Conservation (phyloP, 805 yeast species). For the Saccharomycopsis fibuligera region DNA sequence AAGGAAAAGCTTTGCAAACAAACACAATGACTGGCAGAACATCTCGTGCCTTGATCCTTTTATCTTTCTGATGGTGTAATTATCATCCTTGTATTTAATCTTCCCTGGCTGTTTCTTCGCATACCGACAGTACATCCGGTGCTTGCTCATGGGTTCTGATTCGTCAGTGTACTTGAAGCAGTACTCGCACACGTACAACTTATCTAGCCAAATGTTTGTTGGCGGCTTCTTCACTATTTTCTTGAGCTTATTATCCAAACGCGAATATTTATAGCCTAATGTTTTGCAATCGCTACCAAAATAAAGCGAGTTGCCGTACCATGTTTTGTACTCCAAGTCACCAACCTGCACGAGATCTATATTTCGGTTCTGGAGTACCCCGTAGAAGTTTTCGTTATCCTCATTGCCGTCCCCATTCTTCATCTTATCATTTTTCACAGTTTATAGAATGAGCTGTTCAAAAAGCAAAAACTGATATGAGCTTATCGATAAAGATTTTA, state of each 20-base stretch:
- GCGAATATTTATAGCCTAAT: slow-evolving; percentile 37
- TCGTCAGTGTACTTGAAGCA: slow-evolving; percentile 77
- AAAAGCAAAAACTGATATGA: too few relatives aligned
- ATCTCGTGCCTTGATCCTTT: slow-evolving; percentile 58
- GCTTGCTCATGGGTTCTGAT: slow-evolving; percentile 40
- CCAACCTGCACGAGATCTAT: slow-evolving; percentile 65
- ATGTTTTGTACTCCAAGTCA: slow-evolving; percentile 58
- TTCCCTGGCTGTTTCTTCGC: slow-evolving; percentile 52
- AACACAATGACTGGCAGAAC: slow-evolving; percentile 75
- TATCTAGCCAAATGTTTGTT: slow-evolving; percentile 46
- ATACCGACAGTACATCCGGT: slow-evolving; percentile 40
- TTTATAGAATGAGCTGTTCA: too few relatives aligned
- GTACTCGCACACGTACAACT: slow-evolving; percentile 64
- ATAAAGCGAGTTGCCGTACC: slow-evolving; percentile 86
- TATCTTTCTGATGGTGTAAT: slow-evolving; percentile 54
- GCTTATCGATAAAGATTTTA: too few relatives aligned
- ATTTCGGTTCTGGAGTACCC: slow-evolving; percentile 56
- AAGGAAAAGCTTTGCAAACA: slow-evolving; percentile 81
- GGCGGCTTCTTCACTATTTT: slow-evolving; percentile 19
- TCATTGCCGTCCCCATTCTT: neutral
- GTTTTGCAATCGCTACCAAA: slow-evolving; percentile 44
- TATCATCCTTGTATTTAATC: slow-evolving; percentile 56
- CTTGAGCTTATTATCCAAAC: slow-evolving; percentile 16
- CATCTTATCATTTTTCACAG: neutral
- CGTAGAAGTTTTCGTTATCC: slow-evolving; percentile 43